Conservation (phyloP, 2,329 filamentous ascomycete genomes). For the Helotiales sp. region DNA sequence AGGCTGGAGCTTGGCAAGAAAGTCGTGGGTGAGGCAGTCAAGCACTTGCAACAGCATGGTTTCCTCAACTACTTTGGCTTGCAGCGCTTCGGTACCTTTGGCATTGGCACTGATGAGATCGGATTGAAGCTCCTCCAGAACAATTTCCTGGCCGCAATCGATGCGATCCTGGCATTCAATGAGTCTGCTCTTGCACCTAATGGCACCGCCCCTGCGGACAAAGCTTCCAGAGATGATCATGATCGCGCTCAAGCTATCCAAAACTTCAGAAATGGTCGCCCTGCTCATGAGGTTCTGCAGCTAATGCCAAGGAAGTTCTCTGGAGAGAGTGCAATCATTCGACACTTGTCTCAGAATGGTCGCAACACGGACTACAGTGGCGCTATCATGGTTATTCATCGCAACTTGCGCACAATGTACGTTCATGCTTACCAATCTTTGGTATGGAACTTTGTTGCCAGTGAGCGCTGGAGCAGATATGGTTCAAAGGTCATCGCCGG, state of each 20-base stretch:
- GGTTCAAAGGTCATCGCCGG: constrained; percentile 79
- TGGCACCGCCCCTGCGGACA: constrained; percentile 52
- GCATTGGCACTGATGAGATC: constrained; percentile 82
- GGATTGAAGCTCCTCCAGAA: constrained; percentile 83
- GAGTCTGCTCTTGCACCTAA: constrained; percentile 61
- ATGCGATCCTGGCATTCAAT: constrained; percentile 76
- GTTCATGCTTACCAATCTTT: constrained; percentile 95
- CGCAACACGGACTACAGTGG: constrained; percentile 73
- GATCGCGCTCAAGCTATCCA: constrained; percentile 79
- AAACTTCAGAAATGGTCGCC: constrained; percentile 68
- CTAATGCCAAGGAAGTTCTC: constrained; percentile 76
- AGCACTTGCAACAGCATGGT: constrained; percentile 72
- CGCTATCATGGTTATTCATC: constrained; percentile 78
- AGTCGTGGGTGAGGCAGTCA: constrained; percentile 63
- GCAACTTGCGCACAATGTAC: constrained; percentile 89
- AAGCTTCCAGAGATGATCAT: constrained; percentile 75
- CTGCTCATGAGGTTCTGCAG: constrained; percentile 64
- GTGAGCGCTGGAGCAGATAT: constrained; percentile 77
- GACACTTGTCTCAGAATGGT: constrained; percentile 62
- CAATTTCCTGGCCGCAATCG: constrained; percentile 80
- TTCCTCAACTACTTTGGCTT: constrained; percentile 98
- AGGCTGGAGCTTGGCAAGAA: constrained; percentile 51
- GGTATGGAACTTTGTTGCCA: constrained; percentile 88
- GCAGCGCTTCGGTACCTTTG: constrained; percentile 93
- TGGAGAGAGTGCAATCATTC: constrained; percentile 79